phyloP scores from a whole-genome alignment of 1,284 basidiomycete species.

The Ceratobasidium theobromae region DNA sequence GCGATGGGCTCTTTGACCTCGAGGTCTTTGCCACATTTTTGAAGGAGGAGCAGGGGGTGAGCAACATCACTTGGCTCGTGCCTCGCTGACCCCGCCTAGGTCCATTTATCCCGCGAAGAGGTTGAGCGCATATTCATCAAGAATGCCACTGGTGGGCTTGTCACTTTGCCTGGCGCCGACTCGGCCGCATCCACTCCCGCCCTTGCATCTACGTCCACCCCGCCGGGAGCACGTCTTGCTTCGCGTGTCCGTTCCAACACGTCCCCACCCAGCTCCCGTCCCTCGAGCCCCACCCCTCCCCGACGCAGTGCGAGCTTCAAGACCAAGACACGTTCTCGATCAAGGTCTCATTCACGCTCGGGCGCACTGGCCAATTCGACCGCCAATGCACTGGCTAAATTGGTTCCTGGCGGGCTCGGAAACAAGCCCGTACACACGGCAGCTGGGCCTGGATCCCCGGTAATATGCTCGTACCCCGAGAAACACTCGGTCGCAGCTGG shows the following conservation, averaged over 20 bases:
- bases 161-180: too few species aligned
- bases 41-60: conserved; percentile 64
- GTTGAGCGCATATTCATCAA: conserved; percentile 58
- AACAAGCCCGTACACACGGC: not conserved
- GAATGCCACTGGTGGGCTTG: conserved; percentile 46
- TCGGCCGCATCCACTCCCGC: too few species aligned
- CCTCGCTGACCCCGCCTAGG: conserved; percentile 46
- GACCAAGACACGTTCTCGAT: not conserved
- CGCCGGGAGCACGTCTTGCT: too few species aligned
- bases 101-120: conserved; percentile 49
- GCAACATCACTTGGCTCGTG: not conserved
- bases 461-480: not conserved
- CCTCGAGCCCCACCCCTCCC: conserved; percentile 13
- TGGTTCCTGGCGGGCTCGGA: not conserved
- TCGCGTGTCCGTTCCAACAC: conserved; percentile 12
- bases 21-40: conserved; percentile 67
- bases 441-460: not conserved
- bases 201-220: too few species aligned
- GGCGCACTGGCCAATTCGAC: not conserved
- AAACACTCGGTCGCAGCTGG: not conserved
- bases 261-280: conserved; percentile 13
- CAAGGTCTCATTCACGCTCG: conserved; percentile 7
- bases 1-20: conserved; percentile 53
- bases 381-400: conserved; percentile 6
- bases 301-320: not conserved